A percentile compares a stretch with the other conserved stretches of the same genome.
Evolutionary conservation across 2,329 filamentous ascomycete species (phyloP).

Genomic region (Fusarium devonianum): DNA sequence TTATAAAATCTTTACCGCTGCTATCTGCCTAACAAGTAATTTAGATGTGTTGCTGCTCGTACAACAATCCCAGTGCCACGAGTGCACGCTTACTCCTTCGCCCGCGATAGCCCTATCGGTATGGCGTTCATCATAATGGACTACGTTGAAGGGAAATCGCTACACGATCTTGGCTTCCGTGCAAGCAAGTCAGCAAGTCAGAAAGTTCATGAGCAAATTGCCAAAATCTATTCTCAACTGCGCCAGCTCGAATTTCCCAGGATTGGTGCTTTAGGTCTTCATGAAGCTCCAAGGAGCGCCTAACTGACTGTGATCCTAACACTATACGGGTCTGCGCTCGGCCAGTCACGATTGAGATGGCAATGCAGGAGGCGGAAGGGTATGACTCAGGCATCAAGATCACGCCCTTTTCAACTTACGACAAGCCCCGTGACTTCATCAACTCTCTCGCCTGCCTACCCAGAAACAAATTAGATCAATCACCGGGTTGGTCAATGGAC

Average conservation of each 20-base stretch:
- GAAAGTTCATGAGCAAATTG: not conserved
- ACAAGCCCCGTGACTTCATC: too few relatives aligned
- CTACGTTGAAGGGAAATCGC: slow-evolving; percentile 1
- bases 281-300: not conserved
- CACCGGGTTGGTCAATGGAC: too few relatives aligned
- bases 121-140: slow-evolving; percentile 3
- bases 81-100: slow-evolving; percentile 2
- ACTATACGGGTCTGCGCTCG: not conserved
- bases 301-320: not conserved
- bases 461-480: too few relatives aligned
- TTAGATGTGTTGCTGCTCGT: slow-evolving; percentile 2
- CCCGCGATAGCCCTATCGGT: not conserved
- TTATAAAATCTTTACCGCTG: too few relatives aligned
- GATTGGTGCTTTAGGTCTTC: slow-evolving; percentile 1
- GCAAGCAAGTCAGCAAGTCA: not conserved
- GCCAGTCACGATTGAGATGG: not conserved
- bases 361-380: not conserved
- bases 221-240: slow-evolving; percentile 5
- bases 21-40: too few relatives aligned
- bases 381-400: not conserved
- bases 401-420: too few relatives aligned
- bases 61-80: slow-evolving; percentile 3
- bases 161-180: not conserved
- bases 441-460: too few relatives aligned
- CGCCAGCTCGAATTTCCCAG: slow-evolving; percentile 3